Conservation (phyloP, 148 eudicot genomes). For the Suaeda aralocaspica region DNA sequence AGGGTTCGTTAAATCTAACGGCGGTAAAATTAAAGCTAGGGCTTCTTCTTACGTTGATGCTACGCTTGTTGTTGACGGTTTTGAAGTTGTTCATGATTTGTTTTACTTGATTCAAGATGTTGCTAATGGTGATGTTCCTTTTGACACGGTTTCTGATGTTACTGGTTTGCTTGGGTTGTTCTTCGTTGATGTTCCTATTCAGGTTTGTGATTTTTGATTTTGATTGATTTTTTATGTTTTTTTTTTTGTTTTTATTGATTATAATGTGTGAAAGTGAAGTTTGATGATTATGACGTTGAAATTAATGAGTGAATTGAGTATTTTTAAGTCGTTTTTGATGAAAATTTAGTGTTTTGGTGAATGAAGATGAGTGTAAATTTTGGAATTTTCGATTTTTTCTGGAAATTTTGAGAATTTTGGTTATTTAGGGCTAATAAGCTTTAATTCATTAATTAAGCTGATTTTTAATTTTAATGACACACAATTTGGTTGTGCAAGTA, state of each 20-base stretch:
- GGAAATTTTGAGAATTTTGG: background rate
- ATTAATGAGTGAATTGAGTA: background rate
- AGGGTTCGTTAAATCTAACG: slow-evolving; percentile 37
- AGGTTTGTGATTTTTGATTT: slow-evolving; percentile 25
- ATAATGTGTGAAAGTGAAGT: background rate
- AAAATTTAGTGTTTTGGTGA: too few relatives aligned
- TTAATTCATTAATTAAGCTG: background rate
- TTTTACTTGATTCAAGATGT: slow-evolving; percentile 48
- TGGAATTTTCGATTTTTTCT: background rate
- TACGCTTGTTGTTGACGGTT: slow-evolving; percentile 36
- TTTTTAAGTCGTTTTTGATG: background rate
- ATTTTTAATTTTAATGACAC: background rate
- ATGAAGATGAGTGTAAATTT: background rate
- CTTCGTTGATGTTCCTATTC: slow-evolving; percentile 36
- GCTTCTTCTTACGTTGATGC: slow-evolving; percentile 43
- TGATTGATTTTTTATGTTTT: background rate
- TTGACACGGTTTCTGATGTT: slow-evolving; percentile 44
- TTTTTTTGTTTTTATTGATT: background rate
- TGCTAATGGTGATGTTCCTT: slow-evolving; percentile 45
- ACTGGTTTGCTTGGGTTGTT: slow-evolving; percentile 32
- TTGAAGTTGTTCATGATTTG: slow-evolving; percentile 48
- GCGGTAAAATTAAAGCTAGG: slow-evolving; percentile 34
- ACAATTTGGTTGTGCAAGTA: background rate
- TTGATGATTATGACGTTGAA: background rate
- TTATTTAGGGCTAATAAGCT: background rate